Evolutionary conservation across 2,329 filamentous ascomycete genomes (phyloP).

Genomic region (Dothistroma septosporum): DNA sequence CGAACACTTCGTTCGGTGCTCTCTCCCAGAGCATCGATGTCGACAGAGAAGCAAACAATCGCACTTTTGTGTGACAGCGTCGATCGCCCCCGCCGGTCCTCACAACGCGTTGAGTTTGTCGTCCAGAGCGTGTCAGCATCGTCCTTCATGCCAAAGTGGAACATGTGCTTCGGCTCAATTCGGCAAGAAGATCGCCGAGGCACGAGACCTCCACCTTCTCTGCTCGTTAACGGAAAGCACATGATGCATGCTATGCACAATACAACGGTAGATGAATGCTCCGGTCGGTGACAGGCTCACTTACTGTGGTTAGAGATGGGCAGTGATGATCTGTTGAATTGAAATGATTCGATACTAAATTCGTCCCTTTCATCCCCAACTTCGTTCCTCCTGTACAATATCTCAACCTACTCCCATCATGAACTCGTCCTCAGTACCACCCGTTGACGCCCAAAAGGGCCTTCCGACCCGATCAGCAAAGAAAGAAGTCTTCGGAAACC

Average conservation of each 20-base stretch:
- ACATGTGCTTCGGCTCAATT: not conserved
- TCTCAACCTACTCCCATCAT: not conserved
- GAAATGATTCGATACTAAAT: not conserved
- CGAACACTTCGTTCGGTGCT: too few species aligned
- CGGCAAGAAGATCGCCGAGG: not conserved
- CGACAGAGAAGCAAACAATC: too few species aligned
- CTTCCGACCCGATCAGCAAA: not conserved
- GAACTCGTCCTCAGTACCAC: conserved; percentile 3
- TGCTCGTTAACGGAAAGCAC: not conserved
- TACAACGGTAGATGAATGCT: not conserved
- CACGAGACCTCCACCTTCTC: not conserved
- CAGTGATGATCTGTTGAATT: not conserved
- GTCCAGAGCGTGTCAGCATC: not conserved
- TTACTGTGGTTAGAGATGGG: not conserved
- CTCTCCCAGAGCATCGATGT: too few species aligned
- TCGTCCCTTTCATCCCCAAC: not conserved
- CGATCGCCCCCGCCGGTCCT: too few species aligned
- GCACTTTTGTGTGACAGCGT: too few species aligned
- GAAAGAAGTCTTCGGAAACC: conserved; percentile 20
- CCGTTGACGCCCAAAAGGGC: not conserved
- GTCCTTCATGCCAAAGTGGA: not conserved
- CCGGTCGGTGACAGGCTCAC: not conserved
- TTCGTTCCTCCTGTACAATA: not conserved
- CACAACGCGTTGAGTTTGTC: not conserved
- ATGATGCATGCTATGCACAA: not conserved